A percentile compares a stretch with the other conserved stretches of the same genome.
Conservation (phyloP, 345 rosid genomes). For the Gynandropsis gynandra region DNA sequence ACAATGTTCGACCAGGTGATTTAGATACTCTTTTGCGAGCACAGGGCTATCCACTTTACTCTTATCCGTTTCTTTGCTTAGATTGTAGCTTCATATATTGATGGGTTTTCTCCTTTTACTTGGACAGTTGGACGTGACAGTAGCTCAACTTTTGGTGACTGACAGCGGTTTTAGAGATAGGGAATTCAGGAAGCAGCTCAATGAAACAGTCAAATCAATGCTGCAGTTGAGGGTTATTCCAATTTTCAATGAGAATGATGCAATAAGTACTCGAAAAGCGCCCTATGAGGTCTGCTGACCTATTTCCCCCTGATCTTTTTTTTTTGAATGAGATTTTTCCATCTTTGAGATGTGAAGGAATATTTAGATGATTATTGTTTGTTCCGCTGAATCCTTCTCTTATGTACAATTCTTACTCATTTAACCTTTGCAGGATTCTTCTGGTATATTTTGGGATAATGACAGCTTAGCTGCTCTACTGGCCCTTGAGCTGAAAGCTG, state of each 20-base stretch:
- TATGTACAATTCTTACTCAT: conserved; percentile 9
- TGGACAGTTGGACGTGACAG: conserved; percentile 87
- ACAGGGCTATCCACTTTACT: too few relatives aligned
- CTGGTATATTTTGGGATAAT: conserved; percentile 99
- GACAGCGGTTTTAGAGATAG: conserved; percentile 77
- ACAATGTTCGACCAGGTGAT: conserved; percentile 70
- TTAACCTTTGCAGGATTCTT: conserved; percentile 64
- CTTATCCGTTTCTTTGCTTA: not conserved
- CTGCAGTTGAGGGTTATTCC: conserved; percentile 70
- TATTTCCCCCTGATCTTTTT: conserved; percentile 9
- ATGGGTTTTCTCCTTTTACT: conserved; percentile 12
- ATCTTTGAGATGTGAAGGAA: not conserved
- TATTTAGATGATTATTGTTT: conserved; percentile 2
- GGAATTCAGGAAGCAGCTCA: conserved; percentile 78
- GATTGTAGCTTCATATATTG: not conserved
- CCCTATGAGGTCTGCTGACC: conserved; percentile 74
- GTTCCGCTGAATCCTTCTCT: not conserved
- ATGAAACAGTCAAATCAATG: conserved; percentile 67
- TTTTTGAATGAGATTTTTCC: conserved; percentile 4
- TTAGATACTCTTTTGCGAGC: not conserved
- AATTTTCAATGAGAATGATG: conserved; percentile 95
- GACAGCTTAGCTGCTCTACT: conserved; percentile 94
- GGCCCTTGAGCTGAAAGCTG: conserved; percentile 90
- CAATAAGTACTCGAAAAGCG: conserved; percentile 93
- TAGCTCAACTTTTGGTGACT: conserved; percentile 91